phyloP scores from a whole-genome alignment of 2,329 filamentous ascomycete species.

The Dissoconium aciculare region DNA sequence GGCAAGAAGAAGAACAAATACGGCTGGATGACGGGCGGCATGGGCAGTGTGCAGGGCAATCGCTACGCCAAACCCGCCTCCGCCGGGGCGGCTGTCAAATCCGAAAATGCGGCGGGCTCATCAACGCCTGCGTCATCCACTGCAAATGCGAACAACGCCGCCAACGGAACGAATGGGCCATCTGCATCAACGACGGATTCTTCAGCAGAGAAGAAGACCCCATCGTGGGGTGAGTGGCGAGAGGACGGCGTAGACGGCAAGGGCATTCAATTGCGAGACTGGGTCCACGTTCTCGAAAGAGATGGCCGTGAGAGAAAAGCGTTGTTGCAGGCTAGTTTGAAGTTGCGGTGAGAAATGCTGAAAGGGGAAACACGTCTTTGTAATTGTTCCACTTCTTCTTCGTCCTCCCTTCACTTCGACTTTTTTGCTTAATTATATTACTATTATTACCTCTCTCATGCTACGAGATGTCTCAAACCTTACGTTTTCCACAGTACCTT shows the following conservation, averaged over 20 bases:
- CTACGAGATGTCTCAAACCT: too few relatives aligned
- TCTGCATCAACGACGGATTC: too few relatives aligned
- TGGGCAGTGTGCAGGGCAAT: conserved; percentile 41
- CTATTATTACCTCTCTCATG: too few relatives aligned
- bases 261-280: conserved; percentile 72
- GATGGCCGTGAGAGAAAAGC: conserved; percentile 55
- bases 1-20: conserved; percentile 54
- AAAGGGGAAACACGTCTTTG: too few relatives aligned
- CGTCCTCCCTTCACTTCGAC: too few relatives aligned
- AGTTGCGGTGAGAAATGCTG: conserved; percentile 7
- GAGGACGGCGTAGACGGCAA: conserved; percentile 64
- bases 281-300: conserved; percentile 62
- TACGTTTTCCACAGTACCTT: too few relatives aligned
- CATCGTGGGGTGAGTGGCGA: conserved; percentile 30
- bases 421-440: too few relatives aligned
- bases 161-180: too few relatives aligned
- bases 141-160: conserved; percentile 8
- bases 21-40: conserved; percentile 54
- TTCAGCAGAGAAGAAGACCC: conserved; percentile 14
- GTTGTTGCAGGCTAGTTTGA: conserved; percentile 38
- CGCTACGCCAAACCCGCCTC: conserved; percentile 19
- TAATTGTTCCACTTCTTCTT: too few relatives aligned
- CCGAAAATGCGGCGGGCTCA: conserved; percentile 4
- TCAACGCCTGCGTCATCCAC: conserved; percentile 4
- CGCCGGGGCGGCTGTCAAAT: not conserved